Percentiles rank a stretch among this genome's conserved stretches.
Conservation (phyloP, 345 rosid species). For the Brassica cretica region DNA sequence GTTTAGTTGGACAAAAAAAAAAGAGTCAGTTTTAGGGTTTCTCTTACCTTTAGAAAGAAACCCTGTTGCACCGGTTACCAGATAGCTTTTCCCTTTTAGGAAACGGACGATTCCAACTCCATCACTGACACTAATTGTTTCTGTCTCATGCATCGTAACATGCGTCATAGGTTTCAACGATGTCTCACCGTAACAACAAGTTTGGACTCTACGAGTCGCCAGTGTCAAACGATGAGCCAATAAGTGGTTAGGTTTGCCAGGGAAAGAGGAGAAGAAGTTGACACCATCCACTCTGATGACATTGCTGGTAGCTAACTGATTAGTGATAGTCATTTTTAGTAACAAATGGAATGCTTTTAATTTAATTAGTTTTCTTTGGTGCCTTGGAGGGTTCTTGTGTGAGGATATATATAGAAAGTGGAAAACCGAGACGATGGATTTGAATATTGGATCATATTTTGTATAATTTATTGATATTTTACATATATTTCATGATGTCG, state of each 20-base stretch:
- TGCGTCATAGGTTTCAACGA: not conserved
- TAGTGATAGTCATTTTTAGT: constrained; percentile 5
- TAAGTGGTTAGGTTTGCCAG: not conserved
- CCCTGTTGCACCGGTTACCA: constrained; percentile 47
- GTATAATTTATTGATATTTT: not conserved
- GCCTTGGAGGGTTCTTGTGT: not conserved
- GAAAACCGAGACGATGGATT: not conserved
- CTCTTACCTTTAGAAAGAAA: constrained; percentile 41
- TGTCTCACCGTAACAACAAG: not conserved
- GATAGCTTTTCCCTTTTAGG: constrained; percentile 38
- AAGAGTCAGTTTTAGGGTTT: not conserved
- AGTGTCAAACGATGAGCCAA: not conserved
- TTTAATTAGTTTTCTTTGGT: not conserved
- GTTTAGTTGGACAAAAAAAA: constrained; percentile 10
- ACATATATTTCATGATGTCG: not conserved
- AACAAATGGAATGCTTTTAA: not conserved
- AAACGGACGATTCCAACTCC: constrained; percentile 26
- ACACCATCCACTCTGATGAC: not conserved
- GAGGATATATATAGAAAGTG: not conserved
- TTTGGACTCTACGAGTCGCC: not conserved
- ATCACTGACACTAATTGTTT: not conserved
- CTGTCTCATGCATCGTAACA: not conserved
- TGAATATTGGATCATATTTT: not conserved
- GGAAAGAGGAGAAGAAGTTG: not conserved
- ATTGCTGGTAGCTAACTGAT: constrained; percentile 1